Conservation (phyloP, 2,329 filamentous ascomycete species). For the Davidsoniella neocaledoniae region DNA sequence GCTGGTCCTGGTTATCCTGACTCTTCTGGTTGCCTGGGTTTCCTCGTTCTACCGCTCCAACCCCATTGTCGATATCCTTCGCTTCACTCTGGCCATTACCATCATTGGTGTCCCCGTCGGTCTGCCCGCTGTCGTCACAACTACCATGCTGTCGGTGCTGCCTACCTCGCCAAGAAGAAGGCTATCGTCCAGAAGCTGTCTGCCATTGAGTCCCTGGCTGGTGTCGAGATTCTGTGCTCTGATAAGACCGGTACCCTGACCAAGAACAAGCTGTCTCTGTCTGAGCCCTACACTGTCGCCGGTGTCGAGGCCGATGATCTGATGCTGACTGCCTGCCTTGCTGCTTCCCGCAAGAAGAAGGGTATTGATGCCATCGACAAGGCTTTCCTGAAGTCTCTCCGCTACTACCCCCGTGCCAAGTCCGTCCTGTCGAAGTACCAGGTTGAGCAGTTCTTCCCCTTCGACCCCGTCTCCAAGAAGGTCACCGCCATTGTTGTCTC, state of each 20-base stretch:
- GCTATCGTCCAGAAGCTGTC: slow-evolving; percentile 87
- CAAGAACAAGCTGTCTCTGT: slow-evolving; percentile 82
- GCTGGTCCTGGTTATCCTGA: slow-evolving; percentile 63
- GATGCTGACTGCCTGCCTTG: slow-evolving; percentile 81
- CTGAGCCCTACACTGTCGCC: slow-evolving; percentile 67
- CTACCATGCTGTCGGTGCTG: slow-evolving; percentile 86
- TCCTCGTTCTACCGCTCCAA: slow-evolving; percentile 80
- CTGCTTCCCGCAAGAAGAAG: slow-evolving; percentile 87
- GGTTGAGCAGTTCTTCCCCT: slow-evolving; percentile 70
- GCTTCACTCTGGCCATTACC: slow-evolving; percentile 76
- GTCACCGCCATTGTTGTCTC: slow-evolving; percentile 72
- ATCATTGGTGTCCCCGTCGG: slow-evolving; percentile 87
- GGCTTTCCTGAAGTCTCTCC: slow-evolving; percentile 76
- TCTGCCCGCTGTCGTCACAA: slow-evolving; percentile 84
- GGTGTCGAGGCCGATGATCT: slow-evolving; percentile 76
- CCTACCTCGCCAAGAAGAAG: slow-evolving; percentile 81
- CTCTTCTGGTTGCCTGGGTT: slow-evolving; percentile 70
- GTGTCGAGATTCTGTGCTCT: slow-evolving; percentile 85
- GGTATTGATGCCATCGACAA: slow-evolving; percentile 91
- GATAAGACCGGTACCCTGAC: slow-evolving; percentile 90
- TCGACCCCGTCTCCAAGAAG: slow-evolving; percentile 89
- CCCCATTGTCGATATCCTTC: slow-evolving; percentile 58
- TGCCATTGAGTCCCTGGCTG: slow-evolving; percentile 79
- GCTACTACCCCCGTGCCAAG: slow-evolving; percentile 71
- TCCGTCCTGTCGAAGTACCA: slow-evolving; percentile 65